These are phyloP conservation scores for Pleurotus giganteus DNA, from an alignment of 768 basidiomycete genomes.

Conservation along the genomic window DNA sequence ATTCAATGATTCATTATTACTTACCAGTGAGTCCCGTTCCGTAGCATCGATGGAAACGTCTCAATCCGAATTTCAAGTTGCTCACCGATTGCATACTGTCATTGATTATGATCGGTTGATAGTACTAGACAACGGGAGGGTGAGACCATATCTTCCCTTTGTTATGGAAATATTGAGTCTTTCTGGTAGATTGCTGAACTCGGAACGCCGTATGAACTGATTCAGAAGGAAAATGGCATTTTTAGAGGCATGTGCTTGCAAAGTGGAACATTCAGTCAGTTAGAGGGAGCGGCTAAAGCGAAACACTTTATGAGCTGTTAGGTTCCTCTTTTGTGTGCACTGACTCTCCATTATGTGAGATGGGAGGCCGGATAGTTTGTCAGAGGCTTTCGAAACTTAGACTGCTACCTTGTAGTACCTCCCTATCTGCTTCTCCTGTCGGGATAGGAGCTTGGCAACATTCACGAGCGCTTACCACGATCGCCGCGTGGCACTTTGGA, in stretches of 20 bases:
- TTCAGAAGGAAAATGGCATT: constrained; percentile 59
- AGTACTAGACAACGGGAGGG: constrained; percentile 69
- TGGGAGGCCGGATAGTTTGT: too few relatives aligned
- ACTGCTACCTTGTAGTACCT: too few relatives aligned
- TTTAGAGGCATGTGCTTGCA: constrained; percentile 70
- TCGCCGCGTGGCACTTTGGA: constrained; percentile 26
- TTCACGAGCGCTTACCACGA: too few relatives aligned
- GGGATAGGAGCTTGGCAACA: too few relatives aligned
- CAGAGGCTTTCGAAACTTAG: too few relatives aligned
- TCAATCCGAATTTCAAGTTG: constrained; percentile 39
- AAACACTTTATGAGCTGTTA: constrained; percentile 22
- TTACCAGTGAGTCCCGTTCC: constrained; percentile 55
- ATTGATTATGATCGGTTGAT: constrained; percentile 81
- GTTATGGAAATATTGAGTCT: background rate
- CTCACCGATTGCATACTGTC: constrained; percentile 73
- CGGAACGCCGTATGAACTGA: constrained; percentile 70
- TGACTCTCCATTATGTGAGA: too few relatives aligned
- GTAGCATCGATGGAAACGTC: background rate
- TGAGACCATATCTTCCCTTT: constrained; percentile 17
- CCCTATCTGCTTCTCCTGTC: too few relatives aligned
- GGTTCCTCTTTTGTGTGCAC: too few relatives aligned
- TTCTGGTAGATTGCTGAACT: constrained; percentile 51
- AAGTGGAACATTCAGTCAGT: constrained; percentile 63
- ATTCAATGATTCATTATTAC: constrained; percentile 68
- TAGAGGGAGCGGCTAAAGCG: constrained; percentile 57